phyloP scores from a whole-genome alignment of 73 alveolate species.

The Uronychia binucleata region DNA sequence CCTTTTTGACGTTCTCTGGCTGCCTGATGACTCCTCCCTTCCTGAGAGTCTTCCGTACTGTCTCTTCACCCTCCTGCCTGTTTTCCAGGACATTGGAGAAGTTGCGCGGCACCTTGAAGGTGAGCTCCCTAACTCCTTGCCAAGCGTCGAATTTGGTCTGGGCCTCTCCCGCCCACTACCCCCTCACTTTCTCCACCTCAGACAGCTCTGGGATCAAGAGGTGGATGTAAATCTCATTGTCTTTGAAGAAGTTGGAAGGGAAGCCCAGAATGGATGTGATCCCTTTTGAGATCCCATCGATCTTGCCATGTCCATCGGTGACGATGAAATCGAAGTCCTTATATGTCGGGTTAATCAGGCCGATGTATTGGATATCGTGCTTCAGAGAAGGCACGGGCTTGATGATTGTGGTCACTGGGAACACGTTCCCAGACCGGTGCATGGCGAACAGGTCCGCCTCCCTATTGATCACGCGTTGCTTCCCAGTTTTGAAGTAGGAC shows the following conservation, averaged over 20 bases:
- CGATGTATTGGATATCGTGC: conserved; percentile 45
- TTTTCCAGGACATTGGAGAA: not conserved
- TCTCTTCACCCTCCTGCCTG: no score
- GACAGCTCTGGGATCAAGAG: conserved; percentile 35
- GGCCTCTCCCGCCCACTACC: conserved; percentile 2
- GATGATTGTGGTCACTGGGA: conserved; percentile 24
- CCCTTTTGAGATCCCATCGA: conserved; percentile 46
- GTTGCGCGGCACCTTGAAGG: conserved; percentile 36
- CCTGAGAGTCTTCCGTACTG: not conserved
- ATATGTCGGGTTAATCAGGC: conserved; percentile 26
- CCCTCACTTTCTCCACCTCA: conserved; percentile 26
- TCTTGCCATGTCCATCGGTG: conserved; percentile 50
- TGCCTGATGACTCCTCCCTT: not conserved
- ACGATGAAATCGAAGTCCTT: conserved; percentile 35
- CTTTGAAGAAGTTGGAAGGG: conserved; percentile 47
- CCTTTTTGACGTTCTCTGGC: conserved; percentile 47
- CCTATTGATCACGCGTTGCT: conserved; percentile 38
- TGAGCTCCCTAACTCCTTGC: conserved; percentile 29
- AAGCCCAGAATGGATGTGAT: conserved; percentile 20
- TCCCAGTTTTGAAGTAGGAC: conserved; percentile 32
- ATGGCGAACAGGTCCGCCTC: conserved; percentile 35
- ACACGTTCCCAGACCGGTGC: conserved; percentile 44
- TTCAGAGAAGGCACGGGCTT: conserved; percentile 53
- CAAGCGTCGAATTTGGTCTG: conserved; percentile 41
- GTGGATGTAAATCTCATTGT: conserved; percentile 38